phyloP scores from a whole-genome alignment of 371 early-diverging fungal genomes.

The Entomophthora muscae region DNA sequence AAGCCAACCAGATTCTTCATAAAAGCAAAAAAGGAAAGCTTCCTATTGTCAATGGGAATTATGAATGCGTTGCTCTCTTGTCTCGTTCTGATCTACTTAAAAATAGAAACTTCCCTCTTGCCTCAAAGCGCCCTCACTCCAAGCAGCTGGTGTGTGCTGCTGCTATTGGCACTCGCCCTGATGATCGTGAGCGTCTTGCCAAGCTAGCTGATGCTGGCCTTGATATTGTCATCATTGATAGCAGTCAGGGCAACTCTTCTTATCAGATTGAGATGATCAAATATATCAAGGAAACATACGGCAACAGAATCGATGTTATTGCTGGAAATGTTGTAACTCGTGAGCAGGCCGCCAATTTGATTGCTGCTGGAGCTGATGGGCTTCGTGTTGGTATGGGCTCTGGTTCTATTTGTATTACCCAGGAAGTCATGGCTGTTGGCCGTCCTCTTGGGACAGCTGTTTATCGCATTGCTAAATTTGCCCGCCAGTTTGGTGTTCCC shows the following conservation, averaged over 20 bases:
- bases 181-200: constrained; percentile 65
- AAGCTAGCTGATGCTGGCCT: constrained; percentile 82
- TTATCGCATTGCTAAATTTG: constrained; percentile 81
- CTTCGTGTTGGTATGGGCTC: constrained; percentile 93
- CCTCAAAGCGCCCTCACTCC: constrained; percentile 60
- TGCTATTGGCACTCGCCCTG: constrained; percentile 82
- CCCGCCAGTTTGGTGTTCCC: constrained; percentile 82
- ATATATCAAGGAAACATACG: constrained; percentile 67
- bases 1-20: constrained; percentile 79
- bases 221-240: constrained; percentile 90
- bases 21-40: constrained; percentile 91
- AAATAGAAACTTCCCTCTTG: constrained; percentile 85
- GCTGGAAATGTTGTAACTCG: constrained; percentile 94
- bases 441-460: constrained; percentile 97
- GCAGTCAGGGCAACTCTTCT: constrained; percentile 82
- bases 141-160: constrained; percentile 89
- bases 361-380: constrained; percentile 92
- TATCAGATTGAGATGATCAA: constrained; percentile 89
- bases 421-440: constrained; percentile 96
- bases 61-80: constrained; percentile 70
- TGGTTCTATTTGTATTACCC: constrained; percentile 95
- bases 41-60: constrained; percentile 71
- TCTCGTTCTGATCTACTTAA: constrained; percentile 90
- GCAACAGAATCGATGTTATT: constrained; percentile 56
- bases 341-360: constrained; percentile 82